These are phyloP conservation scores for Drosera capensis DNA, from an alignment of 148 eudicot species.

Conservation along the genomic window DNA sequence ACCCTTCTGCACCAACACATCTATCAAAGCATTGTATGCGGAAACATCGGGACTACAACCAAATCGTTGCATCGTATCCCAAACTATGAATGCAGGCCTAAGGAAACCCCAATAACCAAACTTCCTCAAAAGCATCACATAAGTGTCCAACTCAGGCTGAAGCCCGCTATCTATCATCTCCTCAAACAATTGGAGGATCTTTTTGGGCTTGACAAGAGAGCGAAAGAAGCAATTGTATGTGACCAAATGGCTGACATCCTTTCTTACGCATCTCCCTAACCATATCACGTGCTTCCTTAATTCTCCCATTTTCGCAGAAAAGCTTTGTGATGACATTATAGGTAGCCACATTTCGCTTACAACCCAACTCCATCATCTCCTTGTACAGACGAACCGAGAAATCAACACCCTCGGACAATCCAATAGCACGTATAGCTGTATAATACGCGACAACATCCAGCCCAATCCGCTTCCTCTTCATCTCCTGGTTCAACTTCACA, in stretches of 20 bases:
- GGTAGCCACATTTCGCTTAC: conserved; percentile 56
- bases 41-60: conserved; percentile 76
- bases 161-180: conserved; percentile 64
- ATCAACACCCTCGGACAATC: conserved; percentile 74
- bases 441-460: conserved; percentile 84
- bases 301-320: conserved; percentile 67
- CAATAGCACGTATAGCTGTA: conserved; percentile 60
- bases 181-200: conserved; percentile 61
- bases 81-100: conserved; percentile 55
- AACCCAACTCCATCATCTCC: conserved; percentile 69
- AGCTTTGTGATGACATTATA: conserved; percentile 72
- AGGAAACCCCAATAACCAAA: conserved; percentile 96
- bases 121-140: conserved; percentile 87
- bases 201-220: conserved; percentile 65
- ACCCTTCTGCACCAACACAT: conserved; percentile 81
- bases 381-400: conserved; percentile 42
- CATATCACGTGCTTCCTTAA: conserved; percentile 53
- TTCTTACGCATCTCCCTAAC: conserved; percentile 40
- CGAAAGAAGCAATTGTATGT: conserved; percentile 65
- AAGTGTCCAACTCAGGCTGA: conserved; percentile 62
- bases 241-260: conserved; percentile 59
- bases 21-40: conserved; percentile 87
- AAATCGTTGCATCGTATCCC: conserved; percentile 78
- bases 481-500: conserved; percentile 65
- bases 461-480: conserved; percentile 65